phyloP scores from a whole-genome alignment of 805 yeast genomes.

The Tetrapisispora namnaoensis region DNA sequence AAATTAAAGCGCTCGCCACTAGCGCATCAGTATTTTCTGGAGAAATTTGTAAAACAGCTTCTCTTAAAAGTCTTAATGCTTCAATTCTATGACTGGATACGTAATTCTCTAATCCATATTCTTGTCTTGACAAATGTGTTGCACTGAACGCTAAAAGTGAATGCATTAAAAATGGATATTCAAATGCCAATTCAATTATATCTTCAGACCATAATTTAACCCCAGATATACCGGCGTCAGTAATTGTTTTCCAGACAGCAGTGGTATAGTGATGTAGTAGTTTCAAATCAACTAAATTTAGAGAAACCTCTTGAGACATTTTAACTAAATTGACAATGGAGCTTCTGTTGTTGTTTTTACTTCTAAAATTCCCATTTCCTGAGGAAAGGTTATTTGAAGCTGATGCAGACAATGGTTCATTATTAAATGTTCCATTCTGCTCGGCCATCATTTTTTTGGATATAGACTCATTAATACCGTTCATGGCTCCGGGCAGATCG shows the following conservation, averaged over 20 bases:
- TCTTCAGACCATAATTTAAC: slow-evolving; percentile 74
- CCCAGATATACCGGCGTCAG: slow-evolving; percentile 84
- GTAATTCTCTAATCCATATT: slow-evolving; percentile 65
- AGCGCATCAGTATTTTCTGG: slow-evolving; percentile 85
- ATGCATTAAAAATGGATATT: slow-evolving; percentile 86
- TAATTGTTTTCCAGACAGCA: slow-evolving; percentile 75
- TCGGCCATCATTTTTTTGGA: not conserved
- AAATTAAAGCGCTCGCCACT: slow-evolving; percentile 81
- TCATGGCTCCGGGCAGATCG: not conserved
- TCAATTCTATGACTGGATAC: slow-evolving; percentile 83
- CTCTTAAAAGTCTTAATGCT: slow-evolving; percentile 69
- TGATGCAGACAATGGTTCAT: not conserved
- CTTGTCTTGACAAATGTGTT: slow-evolving; percentile 74
- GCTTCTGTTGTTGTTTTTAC: slow-evolving; percentile 3
- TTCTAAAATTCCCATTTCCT: not conserved
- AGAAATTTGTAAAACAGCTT: slow-evolving; percentile 76
- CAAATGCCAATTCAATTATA: slow-evolving; percentile 81
- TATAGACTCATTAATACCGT: not conserved
- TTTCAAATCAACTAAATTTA: slow-evolving; percentile 68
- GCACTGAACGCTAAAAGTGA: slow-evolving; percentile 85
- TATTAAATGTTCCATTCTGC: not conserved
- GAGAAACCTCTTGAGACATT: slow-evolving; percentile 23
- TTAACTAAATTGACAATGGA: slow-evolving; percentile 3
- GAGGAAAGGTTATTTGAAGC: slow-evolving; percentile 1
- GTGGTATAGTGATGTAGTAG: slow-evolving; percentile 83